Evolutionary conservation across 257 asterid genomes (phyloP), one percentile per base, ranked within the genome.

Genomic region (Jasminum sambac): DNA sequence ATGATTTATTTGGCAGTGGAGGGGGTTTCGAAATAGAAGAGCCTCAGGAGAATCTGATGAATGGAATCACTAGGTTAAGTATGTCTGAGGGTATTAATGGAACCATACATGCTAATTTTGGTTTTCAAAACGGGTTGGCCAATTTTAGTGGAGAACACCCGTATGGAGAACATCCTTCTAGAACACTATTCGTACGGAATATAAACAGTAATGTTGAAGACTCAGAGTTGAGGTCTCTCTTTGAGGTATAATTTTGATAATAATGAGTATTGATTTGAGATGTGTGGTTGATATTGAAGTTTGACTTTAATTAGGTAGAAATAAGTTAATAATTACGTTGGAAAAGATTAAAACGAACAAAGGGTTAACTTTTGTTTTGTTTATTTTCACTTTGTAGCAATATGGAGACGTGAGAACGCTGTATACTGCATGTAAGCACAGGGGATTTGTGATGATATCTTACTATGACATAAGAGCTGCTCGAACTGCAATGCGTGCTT

Each of bases 361-460:
- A 30, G 4, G 36, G 36, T 9, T 50, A 30, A 69, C 43, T 4
- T 9, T 71, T 9, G 11, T 40, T 55, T 11, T 7, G 36, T 71
- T 34, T 37, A 1, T 38, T 40, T 38, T 50, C 11, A 14, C 34
- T 38, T 30, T 64, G 69, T 64, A 95, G 99, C 97, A 91, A 91
- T 89, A 85, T 83, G 99, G 99, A 59, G 97, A 89, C 80, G 88
- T 95, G 88, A 85, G 99, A 82, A 89, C 96, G 70, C 84, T 95
- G 63, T 95, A 95, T 68, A 91, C 99, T 62, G 90, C 97, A 66
- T 95, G 99, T 73, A 95, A 95, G 90, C 97, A 91, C 75, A 83
- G 99, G 81, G 99, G 99, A 25, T 95, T 95, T 74, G 99, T 95
- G 79, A 95, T 95, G 99, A 95, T 95, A 77, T 89, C 99, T 68